phyloP scores from a whole-genome alignment of 2,329 filamentous ascomycete species.

The Colletotrichum destructivum region DNA sequence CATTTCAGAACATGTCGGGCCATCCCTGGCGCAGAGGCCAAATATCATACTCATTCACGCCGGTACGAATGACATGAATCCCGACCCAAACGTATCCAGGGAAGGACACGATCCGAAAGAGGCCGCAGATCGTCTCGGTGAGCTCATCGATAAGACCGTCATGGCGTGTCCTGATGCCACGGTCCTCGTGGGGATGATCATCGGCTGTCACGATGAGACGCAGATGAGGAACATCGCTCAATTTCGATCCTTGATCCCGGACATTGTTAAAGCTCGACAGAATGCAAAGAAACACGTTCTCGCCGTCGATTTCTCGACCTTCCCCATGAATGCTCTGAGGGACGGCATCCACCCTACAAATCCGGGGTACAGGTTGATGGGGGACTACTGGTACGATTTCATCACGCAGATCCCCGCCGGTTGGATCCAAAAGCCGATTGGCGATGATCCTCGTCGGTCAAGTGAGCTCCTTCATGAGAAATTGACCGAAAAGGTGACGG shows the following conservation, averaged over 20 bases:
- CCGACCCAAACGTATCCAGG: slow-evolving; percentile 45
- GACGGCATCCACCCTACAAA: slow-evolving; percentile 53
- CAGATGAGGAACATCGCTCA: slow-evolving; percentile 46
- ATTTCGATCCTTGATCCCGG: slow-evolving; percentile 51
- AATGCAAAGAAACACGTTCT: slow-evolving; percentile 49
- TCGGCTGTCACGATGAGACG: slow-evolving; percentile 48
- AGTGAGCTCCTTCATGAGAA: background rate
- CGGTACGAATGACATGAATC: slow-evolving; percentile 58
- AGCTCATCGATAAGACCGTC: slow-evolving; percentile 52
- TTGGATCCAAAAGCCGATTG: slow-evolving; percentile 53
- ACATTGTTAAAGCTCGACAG: slow-evolving; percentile 47
- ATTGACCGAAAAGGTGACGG: background rate
- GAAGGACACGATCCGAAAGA: slow-evolving; percentile 52
- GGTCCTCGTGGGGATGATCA: slow-evolving; percentile 54
- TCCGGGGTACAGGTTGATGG: slow-evolving; percentile 52
- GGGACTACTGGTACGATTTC: slow-evolving; percentile 56
- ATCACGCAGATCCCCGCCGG: slow-evolving; percentile 51
- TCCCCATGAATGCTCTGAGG: slow-evolving; percentile 45
- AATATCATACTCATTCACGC: slow-evolving; percentile 55
- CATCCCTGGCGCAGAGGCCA: slow-evolving; percentile 52
- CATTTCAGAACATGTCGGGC: slow-evolving; percentile 50
- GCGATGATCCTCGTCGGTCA: slow-evolving; percentile 28
- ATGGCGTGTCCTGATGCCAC: slow-evolving; percentile 51
- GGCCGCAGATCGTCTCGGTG: slow-evolving; percentile 49
- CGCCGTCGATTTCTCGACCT: slow-evolving; percentile 52